Percentiles rank a stretch among this genome's conserved stretches.
Conservation (phyloP, 495 filamentous ascomycete species). For the Corynascus novoguineensis region DNA sequence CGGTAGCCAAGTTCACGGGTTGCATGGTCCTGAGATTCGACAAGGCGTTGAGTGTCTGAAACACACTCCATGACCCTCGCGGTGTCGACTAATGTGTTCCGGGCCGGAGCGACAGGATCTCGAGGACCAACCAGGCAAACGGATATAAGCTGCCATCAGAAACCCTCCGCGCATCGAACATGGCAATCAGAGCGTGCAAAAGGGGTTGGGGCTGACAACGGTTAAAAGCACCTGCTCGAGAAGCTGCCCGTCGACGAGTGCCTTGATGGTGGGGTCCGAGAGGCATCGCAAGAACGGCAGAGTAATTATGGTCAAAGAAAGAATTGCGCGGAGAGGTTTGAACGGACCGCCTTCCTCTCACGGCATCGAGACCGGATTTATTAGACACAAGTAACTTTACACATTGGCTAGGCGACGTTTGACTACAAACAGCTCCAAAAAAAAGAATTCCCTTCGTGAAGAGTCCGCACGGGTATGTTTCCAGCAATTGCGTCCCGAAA, state of each 20-base stretch:
- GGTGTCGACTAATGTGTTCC: slow-evolving; percentile 28
- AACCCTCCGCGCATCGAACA: slow-evolving; percentile 38
- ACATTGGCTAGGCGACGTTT: slow-evolving; percentile 45
- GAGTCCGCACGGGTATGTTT: slow-evolving; percentile 17
- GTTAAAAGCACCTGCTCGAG: slow-evolving; percentile 47
- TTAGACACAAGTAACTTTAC: slow-evolving; percentile 53
- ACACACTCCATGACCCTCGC: slow-evolving; percentile 29
- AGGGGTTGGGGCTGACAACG: slow-evolving; percentile 54
- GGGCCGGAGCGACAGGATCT: slow-evolving; percentile 48
- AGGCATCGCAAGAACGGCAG: slow-evolving; percentile 35
- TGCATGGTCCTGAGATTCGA: slow-evolving; percentile 29
- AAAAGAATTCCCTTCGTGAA: slow-evolving; percentile 50
- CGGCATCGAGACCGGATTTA: slow-evolving; percentile 39
- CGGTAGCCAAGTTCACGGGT: slow-evolving; percentile 27
- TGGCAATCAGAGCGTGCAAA: slow-evolving; percentile 52
- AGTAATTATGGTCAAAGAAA: slow-evolving; percentile 45
- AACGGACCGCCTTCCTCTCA: slow-evolving; percentile 47
- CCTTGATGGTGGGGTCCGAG: slow-evolving; percentile 43
- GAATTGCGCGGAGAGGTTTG: slow-evolving; percentile 47
- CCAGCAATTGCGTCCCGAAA: slow-evolving; percentile 30
- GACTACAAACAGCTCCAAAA: slow-evolving; percentile 53
- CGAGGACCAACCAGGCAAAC: slow-evolving; percentile 56
- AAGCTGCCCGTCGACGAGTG: slow-evolving; percentile 50
- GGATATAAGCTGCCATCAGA: slow-evolving; percentile 34
- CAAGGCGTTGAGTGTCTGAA: slow-evolving; percentile 23